Evolutionary conservation across 352 stramenopile species (phyloP).

Genomic region (Globisporangium carolinianum): DNA sequence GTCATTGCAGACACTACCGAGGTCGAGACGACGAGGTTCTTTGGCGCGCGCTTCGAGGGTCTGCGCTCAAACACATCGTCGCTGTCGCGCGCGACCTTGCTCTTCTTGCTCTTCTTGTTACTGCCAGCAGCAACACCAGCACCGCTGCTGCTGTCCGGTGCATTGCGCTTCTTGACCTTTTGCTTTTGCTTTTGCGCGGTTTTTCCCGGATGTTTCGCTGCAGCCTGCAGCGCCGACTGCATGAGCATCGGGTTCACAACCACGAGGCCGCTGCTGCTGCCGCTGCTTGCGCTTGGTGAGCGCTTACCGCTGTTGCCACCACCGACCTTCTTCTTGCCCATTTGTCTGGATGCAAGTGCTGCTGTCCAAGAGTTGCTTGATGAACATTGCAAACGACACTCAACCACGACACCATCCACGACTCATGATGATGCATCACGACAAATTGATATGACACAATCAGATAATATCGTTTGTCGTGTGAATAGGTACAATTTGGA

Average conservation of each 20-base stretch:
- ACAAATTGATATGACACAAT: no score
- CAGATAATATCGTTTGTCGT: no score
- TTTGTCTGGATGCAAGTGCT: neutral
- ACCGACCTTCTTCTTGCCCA: slow-evolving; percentile 11
- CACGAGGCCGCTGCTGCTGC: slow-evolving; percentile 4
- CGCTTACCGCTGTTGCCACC: slow-evolving; percentile 1
- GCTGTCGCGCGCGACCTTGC: neutral
- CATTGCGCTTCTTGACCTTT: slow-evolving; percentile 15
- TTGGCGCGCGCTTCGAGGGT: slow-evolving; percentile 5
- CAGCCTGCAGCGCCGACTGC: slow-evolving; percentile 15
- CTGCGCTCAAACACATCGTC: neutral
- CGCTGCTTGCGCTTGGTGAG: neutral
- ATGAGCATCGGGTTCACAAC: slow-evolving; percentile 17
- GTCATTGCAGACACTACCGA: slow-evolving; percentile 10
- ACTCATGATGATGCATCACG: no score
- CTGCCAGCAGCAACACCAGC: no score
- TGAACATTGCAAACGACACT: neutral
- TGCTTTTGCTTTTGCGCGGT: neutral
- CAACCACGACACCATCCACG: no score
- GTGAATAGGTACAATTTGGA: no score
- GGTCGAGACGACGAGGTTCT: slow-evolving; percentile 5
- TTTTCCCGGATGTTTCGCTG: neutral
- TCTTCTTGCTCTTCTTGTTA: slow-evolving; percentile 7
- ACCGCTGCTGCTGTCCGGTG: neutral
- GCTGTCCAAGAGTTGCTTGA: neutral